Percentiles rank a stretch among this genome's conserved stretches.
Evolutionary conservation across 1,284 basidiomycete species (phyloP).

Genomic region (Limonomyces culmigenus): DNA sequence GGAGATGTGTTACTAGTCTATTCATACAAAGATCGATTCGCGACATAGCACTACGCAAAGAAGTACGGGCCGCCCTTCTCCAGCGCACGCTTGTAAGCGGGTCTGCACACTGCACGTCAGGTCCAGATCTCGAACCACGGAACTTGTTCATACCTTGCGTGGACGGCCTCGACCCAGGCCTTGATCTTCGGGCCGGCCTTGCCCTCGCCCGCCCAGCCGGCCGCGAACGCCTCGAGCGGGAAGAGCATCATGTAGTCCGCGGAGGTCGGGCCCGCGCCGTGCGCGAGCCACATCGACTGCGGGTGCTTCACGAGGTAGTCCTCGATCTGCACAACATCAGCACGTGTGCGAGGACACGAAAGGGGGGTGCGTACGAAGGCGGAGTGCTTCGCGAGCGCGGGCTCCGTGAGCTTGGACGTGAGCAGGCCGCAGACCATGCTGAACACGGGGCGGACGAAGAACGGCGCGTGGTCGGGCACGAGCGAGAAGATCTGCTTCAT

Average conservation of each 20-base stretch:
- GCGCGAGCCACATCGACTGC: slow-evolving; percentile 17
- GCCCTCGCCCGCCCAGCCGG: not conserved
- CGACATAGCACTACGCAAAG: too few species aligned
- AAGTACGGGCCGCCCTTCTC: too few species aligned
- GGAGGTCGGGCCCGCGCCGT: slow-evolving; percentile 19
- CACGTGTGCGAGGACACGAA: not conserved
- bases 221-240: slow-evolving; percentile 12
- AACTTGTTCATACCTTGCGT: not conserved
- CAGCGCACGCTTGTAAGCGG: too few species aligned
- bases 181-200: not conserved
- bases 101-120: too few species aligned
- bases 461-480: slow-evolving; percentile 13
- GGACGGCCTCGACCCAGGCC: not conserved
- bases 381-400: not conserved
- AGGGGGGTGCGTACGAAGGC: not conserved
- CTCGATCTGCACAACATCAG: slow-evolving; percentile 10
- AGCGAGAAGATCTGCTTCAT: slow-evolving; percentile 15
- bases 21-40: too few species aligned
- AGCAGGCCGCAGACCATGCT: not conserved
- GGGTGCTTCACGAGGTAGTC: slow-evolving; percentile 10
- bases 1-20: too few species aligned
- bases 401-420: not conserved
- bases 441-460: slow-evolving; percentile 15
- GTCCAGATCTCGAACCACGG: too few species aligned
- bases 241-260: slow-evolving; percentile 24